Conservation (phyloP, 164 flowering plant species). For the Umbilicus rupestris region DNA sequence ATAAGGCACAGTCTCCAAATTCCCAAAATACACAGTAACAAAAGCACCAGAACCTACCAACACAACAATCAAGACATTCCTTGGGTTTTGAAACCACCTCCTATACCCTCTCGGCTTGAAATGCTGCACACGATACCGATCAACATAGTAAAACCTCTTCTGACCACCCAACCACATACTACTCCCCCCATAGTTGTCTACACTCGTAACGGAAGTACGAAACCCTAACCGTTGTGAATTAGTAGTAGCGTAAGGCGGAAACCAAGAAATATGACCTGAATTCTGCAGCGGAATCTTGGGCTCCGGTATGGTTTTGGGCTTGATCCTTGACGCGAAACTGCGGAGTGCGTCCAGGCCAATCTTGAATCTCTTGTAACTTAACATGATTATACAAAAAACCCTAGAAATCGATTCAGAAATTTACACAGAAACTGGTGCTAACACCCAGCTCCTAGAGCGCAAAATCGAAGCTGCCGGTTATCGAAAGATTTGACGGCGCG, state of each 20-base stretch:
- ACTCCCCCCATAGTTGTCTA: not conserved
- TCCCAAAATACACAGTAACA: constrained; percentile 57
- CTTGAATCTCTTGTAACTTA: constrained; percentile 25
- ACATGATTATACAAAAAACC: constrained; percentile 19
- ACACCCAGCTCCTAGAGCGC: too few relatives aligned
- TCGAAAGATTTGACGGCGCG: too few relatives aligned
- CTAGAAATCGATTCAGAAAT: not conserved
- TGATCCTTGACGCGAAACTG: constrained; percentile 18
- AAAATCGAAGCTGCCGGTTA: too few relatives aligned
- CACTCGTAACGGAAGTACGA: not conserved
- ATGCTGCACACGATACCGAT: constrained; percentile 46
- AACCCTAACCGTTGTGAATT: constrained; percentile 17
- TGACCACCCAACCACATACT: not conserved
- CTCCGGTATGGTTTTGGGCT: constrained; percentile 7
- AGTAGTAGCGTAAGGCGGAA: constrained; percentile 14
- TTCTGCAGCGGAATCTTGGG: constrained; percentile 13
- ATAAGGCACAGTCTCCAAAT: constrained; percentile 73
- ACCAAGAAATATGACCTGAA: constrained; percentile 19
- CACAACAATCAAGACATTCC: constrained; percentile 34
- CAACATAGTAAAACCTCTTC: constrained; percentile 44
- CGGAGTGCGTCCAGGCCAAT: constrained; percentile 24
- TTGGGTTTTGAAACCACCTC: constrained; percentile 62
- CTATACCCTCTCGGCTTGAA: constrained; percentile 48
- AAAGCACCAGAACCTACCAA: constrained; percentile 46
- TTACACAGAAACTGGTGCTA: too few relatives aligned